Evolutionary conservation across 192 early-diverging fungal genomes (phyloP).

Genomic region (Coemansia sp.): DNA sequence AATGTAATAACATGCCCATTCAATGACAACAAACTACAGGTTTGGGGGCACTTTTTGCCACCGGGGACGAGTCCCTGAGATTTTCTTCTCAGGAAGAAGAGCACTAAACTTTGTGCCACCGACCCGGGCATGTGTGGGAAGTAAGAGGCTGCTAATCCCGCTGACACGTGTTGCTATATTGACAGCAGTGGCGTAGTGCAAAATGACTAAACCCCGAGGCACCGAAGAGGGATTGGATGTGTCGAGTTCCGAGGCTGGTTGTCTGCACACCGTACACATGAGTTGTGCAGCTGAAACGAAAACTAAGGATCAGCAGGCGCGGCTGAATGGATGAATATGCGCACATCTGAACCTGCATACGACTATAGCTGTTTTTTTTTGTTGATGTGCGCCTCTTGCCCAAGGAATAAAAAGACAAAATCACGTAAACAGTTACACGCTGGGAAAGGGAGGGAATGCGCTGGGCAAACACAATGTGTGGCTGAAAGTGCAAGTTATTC

Average conservation of each 20-base stretch:
- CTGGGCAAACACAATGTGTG: neutral
- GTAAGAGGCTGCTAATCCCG: conserved; percentile 15
- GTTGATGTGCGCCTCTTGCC: neutral
- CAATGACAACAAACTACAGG: neutral
- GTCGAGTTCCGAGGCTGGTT: neutral
- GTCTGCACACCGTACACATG: conserved; percentile 3
- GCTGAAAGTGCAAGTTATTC: neutral
- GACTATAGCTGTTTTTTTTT: neutral
- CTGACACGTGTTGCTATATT: conserved; percentile 12
- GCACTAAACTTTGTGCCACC: neutral
- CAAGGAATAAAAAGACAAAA: neutral
- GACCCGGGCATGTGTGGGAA: conserved; percentile 8
- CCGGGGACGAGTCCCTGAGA: neutral
- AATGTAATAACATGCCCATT: conserved; percentile 11
- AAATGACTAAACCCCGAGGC: neutral
- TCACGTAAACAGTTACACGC: neutral
- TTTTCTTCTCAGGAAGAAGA: conserved; percentile 10
- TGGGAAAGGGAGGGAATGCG: neutral
- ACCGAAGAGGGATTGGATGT: neutral
- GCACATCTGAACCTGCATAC: conserved; percentile 4
- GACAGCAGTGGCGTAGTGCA: conserved; percentile 8
- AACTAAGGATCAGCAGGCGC: conserved; percentile 8
- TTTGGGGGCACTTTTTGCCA: conserved; percentile 1
- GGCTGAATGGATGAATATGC: conserved; percentile 13
- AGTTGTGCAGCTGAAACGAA: neutral